Conservation (phyloP, 768 basidiomycete species). For the Termitomyces sp. region DNA sequence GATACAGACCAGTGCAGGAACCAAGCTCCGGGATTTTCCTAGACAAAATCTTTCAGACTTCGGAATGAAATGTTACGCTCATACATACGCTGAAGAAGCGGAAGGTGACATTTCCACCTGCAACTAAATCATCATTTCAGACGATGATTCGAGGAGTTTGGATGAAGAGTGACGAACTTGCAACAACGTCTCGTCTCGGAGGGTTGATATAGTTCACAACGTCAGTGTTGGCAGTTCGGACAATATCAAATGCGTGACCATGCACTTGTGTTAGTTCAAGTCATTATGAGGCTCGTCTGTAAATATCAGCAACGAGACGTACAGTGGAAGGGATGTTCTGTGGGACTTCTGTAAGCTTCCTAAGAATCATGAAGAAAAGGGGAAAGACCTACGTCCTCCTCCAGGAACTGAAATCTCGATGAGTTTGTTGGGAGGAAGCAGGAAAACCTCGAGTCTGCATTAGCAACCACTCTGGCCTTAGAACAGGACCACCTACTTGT, state of each 20-base stretch:
- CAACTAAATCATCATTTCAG: slow-evolving; percentile 13
- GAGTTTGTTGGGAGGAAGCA: slow-evolving; percentile 4
- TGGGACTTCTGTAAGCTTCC: not conserved
- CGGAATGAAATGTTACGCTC: too few species aligned
- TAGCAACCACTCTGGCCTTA: not conserved
- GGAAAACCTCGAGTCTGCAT: not conserved
- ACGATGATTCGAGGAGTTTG: not conserved
- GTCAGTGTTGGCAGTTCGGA: slow-evolving; percentile 18
- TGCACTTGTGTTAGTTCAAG: slow-evolving; percentile 15
- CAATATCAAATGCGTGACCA: slow-evolving; percentile 25
- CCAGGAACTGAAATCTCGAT: slow-evolving; percentile 22
- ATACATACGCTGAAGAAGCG: slow-evolving; percentile 23
- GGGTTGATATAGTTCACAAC: slow-evolving; percentile 14
- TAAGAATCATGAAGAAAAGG: too few species aligned
- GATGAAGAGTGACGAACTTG: not conserved
- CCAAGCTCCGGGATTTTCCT: slow-evolving; percentile 56
- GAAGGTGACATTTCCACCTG: slow-evolving; percentile 30
- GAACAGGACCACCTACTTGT: not conserved
- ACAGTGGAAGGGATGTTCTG: slow-evolving; percentile 27
- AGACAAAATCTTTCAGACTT: not conserved
- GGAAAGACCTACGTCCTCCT: slow-evolving; percentile 20
- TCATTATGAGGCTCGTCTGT: not conserved
- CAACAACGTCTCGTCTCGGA: not conserved
- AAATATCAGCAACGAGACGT: not conserved
- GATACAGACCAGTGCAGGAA: slow-evolving; percentile 34